Conservation (phyloP, 2,329 filamentous ascomycete species). For the Diplodia mutila region DNA sequence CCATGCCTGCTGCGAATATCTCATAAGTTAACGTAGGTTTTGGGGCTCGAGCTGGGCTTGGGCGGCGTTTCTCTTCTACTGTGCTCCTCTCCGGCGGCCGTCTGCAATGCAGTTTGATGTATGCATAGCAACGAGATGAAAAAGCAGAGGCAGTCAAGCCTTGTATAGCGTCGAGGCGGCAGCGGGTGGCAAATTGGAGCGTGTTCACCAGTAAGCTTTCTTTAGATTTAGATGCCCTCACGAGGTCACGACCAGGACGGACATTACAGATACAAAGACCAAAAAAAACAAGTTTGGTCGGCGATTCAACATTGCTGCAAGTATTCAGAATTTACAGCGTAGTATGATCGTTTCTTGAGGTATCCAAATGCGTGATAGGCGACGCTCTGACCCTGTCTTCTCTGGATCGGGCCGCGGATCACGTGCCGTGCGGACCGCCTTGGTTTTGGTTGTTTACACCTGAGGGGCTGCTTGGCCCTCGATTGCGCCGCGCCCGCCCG, state of each 20-base stretch:
- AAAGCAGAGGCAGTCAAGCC: neutral
- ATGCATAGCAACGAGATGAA: conserved; percentile 11
- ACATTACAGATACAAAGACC: neutral
- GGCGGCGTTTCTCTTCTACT: conserved; percentile 34
- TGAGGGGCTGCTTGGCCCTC: conserved; percentile 3
- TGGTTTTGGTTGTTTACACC: conserved; percentile 2
- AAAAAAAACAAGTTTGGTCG: neutral
- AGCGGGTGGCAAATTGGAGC: conserved; percentile 18
- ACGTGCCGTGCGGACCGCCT: conserved; percentile 1
- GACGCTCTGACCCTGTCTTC: neutral
- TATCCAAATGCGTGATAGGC: neutral
- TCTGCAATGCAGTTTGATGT: conserved; percentile 16
- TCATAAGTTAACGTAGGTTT: conserved; percentile 1
- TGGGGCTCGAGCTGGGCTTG: conserved; percentile 33
- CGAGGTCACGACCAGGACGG: conserved; percentile 9
- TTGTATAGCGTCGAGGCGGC: conserved; percentile 16
- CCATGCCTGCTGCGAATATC: conserved; percentile 27
- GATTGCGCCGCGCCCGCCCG: neutral
- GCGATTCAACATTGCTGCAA: conserved; percentile 8
- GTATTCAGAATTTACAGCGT: neutral
- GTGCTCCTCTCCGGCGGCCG: conserved; percentile 17
- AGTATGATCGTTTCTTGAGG: neutral
- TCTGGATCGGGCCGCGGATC: neutral
- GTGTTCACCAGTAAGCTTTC: neutral
- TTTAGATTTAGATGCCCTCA: conserved; percentile 22